These are phyloP conservation scores for Aspergillus novofumigatus DNA, from an alignment of 2,329 filamentous ascomycete species.

Conservation along the genomic window DNA sequence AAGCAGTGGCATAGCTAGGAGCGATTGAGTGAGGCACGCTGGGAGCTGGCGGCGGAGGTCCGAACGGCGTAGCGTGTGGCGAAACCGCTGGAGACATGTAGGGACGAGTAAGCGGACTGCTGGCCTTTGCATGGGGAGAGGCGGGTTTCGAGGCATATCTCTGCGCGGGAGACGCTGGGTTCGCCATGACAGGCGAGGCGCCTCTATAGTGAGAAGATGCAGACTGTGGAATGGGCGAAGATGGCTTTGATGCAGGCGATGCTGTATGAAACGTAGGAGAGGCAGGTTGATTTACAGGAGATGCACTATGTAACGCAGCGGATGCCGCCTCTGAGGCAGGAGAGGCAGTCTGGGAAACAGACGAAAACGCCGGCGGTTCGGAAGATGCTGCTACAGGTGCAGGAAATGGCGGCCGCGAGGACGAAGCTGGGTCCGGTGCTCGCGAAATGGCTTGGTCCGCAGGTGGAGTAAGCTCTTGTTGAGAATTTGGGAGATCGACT, in stretches of 20 bases:
- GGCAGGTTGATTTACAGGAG: conserved; percentile 7
- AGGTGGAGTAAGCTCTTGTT: conserved; percentile 8
- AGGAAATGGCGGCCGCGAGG: conserved; percentile 16
- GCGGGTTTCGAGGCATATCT: conserved; percentile 18
- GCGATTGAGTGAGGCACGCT: conserved; percentile 22
- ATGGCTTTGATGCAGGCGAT: neutral
- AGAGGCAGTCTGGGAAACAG: neutral
- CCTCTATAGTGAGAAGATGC: conserved; percentile 13
- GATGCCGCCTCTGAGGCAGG: conserved; percentile 12
- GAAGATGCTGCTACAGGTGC: conserved; percentile 1
- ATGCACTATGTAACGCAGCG: conserved; percentile 8
- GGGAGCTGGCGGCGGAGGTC: conserved; percentile 15
- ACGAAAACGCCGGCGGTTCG: neutral
- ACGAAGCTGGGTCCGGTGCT: conserved; percentile 4
- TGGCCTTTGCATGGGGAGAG: conserved; percentile 29
- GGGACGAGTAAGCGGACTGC: conserved; percentile 34
- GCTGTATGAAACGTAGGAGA: conserved; percentile 10
- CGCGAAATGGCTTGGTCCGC: conserved; percentile 15
- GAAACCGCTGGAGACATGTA: conserved; percentile 37
- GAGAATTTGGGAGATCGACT: conserved; percentile 6
- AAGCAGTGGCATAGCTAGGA: conserved; percentile 26
- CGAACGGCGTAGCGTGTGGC: conserved; percentile 27
- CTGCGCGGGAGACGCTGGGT: conserved; percentile 9
- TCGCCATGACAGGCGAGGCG: conserved; percentile 5
- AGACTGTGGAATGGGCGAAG: neutral